Conservation (phyloP, 192 early-diverging fungal species). For the Coemansia sp. region DNA sequence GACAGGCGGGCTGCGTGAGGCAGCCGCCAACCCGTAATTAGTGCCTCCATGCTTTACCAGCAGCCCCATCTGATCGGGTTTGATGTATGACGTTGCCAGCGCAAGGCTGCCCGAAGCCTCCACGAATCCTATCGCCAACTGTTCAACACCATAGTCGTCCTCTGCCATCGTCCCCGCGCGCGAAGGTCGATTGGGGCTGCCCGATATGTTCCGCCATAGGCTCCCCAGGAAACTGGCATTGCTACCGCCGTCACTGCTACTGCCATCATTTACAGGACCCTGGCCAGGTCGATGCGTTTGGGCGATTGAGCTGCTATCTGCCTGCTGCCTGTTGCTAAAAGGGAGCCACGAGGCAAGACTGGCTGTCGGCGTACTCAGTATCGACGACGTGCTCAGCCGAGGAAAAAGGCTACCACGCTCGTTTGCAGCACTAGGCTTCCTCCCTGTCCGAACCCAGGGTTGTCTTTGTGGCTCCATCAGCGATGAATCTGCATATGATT, state of each 20-base stretch:
- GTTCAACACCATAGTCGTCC: conserved; percentile 23
- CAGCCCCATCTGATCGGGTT: conserved; percentile 46
- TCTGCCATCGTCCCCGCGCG: conserved; percentile 17
- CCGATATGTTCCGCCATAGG: conserved; percentile 50
- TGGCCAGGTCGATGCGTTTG: background rate
- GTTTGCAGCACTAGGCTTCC: conserved; percentile 3
- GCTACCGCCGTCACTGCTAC: conserved; percentile 44
- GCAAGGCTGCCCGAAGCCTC: conserved; percentile 43
- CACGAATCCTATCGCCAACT: conserved; percentile 47
- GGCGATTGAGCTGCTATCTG: conserved; percentile 12
- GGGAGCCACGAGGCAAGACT: conserved; percentile 44
- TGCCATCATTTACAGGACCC: conserved; percentile 27
- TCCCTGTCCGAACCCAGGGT: conserved; percentile 3
- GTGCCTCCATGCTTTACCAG: conserved; percentile 37
- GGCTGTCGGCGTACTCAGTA: conserved; percentile 35
- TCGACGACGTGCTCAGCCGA: conserved; percentile 41
- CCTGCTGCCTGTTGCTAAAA: conserved; percentile 22
- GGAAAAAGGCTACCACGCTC: background rate
- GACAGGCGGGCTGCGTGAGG: conserved; percentile 14
- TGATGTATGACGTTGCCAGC: conserved; percentile 34
- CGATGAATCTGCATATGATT: too few species aligned
- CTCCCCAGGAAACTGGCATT: conserved; percentile 38
- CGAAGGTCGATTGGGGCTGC: conserved; percentile 26
- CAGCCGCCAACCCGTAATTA: background rate
- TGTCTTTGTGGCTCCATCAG: conserved; percentile 1